A percentile compares a stretch with the other conserved stretches of the same genome.
Evolutionary conservation across 352 stramenopile species (phyloP).

Genomic region (Phytophthora pluvialis): DNA sequence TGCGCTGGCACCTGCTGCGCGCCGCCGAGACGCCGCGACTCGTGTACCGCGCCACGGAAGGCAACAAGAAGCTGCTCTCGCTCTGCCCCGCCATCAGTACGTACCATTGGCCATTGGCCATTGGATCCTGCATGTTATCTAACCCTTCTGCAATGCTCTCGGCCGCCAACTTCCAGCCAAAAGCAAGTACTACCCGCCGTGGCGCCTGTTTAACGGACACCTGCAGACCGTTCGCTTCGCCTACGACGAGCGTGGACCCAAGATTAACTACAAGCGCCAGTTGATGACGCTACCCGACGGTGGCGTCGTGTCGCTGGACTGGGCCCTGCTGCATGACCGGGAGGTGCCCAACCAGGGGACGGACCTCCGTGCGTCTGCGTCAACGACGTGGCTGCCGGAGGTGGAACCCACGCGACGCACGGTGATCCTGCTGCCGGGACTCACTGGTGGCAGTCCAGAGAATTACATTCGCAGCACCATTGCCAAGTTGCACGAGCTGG

Average conservation of each 20-base stretch:
- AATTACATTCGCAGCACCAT: slow-evolving; percentile 76
- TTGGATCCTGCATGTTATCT: slow-evolving; percentile 3
- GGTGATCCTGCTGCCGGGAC: slow-evolving; percentile 67
- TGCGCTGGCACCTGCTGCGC: slow-evolving; percentile 34
- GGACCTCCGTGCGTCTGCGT: slow-evolving; percentile 14
- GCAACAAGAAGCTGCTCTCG: slow-evolving; percentile 51
- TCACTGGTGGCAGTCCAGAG: slow-evolving; percentile 72
- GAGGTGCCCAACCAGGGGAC: slow-evolving; percentile 7
- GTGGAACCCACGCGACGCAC: slow-evolving; percentile 46
- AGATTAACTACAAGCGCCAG: slow-evolving; percentile 65
- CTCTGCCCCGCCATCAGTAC: slow-evolving; percentile 56
- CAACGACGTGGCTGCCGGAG: slow-evolving; percentile 33
- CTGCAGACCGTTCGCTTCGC: slow-evolving; percentile 66
- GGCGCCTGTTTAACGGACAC: slow-evolving; percentile 68
- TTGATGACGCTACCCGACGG: slow-evolving; percentile 64
- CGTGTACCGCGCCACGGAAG: slow-evolving; percentile 42
- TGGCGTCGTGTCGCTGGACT: slow-evolving; percentile 76
- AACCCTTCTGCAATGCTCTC: slow-evolving; percentile 12
- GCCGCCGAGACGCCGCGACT: slow-evolving; percentile 46
- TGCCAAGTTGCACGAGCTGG: slow-evolving; percentile 44
- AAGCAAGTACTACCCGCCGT: slow-evolving; percentile 61
- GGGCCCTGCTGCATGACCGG: slow-evolving; percentile 46
- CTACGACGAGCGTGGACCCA: slow-evolving; percentile 39
- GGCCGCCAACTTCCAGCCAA: slow-evolving; percentile 36
- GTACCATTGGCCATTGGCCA: background rate